These are phyloP conservation scores for Epichloe coenophiala DNA, from an alignment of 2,329 filamentous ascomycete genomes.

Conservation along the genomic window DNA sequence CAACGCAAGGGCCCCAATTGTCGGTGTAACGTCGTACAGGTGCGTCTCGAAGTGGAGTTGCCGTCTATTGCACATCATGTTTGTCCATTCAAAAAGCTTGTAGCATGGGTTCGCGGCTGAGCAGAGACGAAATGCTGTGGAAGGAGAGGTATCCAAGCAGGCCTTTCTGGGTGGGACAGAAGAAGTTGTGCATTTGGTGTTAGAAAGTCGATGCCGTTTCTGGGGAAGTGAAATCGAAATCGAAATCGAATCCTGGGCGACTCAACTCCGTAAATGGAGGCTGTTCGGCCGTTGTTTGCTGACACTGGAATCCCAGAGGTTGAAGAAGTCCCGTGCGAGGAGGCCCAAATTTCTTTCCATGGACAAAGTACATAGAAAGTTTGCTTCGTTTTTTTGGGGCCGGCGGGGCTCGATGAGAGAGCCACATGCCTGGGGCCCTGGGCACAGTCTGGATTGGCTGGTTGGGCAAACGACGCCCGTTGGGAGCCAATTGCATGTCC, in stretches of 20 bases:
- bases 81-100: background rate
- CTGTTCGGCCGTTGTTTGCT: background rate
- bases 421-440: too few species aligned
- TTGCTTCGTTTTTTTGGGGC: background rate
- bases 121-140: slow-evolving; percentile 13
- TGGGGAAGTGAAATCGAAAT: background rate
- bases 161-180: background rate
- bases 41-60: slow-evolving; percentile 1
- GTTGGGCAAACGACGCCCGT: background rate
- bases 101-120: slow-evolving; percentile 5
- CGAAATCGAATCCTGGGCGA: background rate
- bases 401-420: background rate
- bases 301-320: background rate
- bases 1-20: slow-evolving; percentile 1
- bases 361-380: background rate
- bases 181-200: background rate
- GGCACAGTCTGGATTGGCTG: background rate
- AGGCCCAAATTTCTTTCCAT: background rate
- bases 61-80: slow-evolving; percentile 2
- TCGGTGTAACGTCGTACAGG: slow-evolving; percentile 4
- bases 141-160: background rate
- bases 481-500: too few species aligned
- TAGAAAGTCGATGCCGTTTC: background rate
- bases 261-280: background rate
- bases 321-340: background rate